Conservation (phyloP, 306 rosid genomes). For the Styphnolobium japonicum region DNA sequence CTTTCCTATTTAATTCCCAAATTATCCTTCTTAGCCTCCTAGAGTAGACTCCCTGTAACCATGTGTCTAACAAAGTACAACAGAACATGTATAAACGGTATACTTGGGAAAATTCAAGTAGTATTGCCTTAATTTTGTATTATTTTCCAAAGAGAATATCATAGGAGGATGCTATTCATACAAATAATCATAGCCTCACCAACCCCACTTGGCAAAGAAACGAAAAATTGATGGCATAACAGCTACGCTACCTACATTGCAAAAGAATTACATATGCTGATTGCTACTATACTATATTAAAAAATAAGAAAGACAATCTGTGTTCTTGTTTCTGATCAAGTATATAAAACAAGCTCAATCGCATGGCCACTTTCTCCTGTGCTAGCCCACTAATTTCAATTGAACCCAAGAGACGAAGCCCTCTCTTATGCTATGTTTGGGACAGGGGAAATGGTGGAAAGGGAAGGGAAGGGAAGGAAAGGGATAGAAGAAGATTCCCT, state of each 20-base stretch:
- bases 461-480: too few species aligned
- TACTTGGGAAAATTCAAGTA: too few species aligned
- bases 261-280: background rate
- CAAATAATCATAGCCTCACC: background rate
- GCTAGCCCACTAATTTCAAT: background rate
- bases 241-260: background rate
- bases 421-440: too few species aligned
- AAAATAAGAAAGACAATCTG: background rate
- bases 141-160: background rate
- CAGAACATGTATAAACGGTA: too few species aligned
- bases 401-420: background rate
- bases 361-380: background rate
- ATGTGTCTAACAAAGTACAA: too few species aligned
- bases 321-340: background rate
- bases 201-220: background rate
- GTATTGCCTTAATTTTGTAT: background rate
- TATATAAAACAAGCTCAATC: background rate
- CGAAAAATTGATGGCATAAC: background rate
- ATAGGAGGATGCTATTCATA: background rate
- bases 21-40: too few species aligned
- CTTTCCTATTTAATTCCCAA: too few species aligned
- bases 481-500: too few species aligned
- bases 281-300: background rate
- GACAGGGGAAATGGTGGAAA: too few species aligned
- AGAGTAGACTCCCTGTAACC: too few species aligned